A percentile compares a stretch with the other conserved stretches of the same genome.
Evolutionary conservation across 495 filamentous ascomycete species (phyloP).

Genomic region (Neurospora sp.): DNA sequence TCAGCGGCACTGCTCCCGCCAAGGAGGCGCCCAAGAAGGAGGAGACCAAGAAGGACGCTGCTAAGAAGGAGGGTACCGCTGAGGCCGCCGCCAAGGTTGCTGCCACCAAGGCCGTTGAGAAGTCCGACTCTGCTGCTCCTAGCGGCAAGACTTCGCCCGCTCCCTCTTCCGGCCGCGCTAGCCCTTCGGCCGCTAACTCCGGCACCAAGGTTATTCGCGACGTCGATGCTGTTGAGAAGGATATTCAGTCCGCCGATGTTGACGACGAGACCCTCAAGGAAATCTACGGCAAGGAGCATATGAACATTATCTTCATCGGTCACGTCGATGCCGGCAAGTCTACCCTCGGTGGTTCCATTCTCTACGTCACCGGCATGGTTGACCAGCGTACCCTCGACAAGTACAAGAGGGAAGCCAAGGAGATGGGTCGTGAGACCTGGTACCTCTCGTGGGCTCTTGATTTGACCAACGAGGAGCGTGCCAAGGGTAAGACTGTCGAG

Average conservation of each 20-base stretch:
- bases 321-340: slow-evolving; percentile 98
- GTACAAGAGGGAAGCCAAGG: slow-evolving; percentile 92
- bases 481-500: slow-evolving; percentile 98
- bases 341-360: slow-evolving; percentile 83
- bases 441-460: slow-evolving; percentile 97
- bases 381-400: slow-evolving; percentile 98
- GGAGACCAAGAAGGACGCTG: slow-evolving; percentile 32
- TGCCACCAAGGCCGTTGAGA: slow-evolving; percentile 66
- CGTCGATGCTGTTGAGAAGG: slow-evolving; percentile 74
- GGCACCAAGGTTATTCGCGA: slow-evolving; percentile 51
- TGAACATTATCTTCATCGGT: slow-evolving; percentile 97
- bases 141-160: slow-evolving; percentile 66
- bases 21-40: slow-evolving; percentile 27
- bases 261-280: slow-evolving; percentile 87
- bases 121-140: slow-evolving; percentile 66
- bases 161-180: slow-evolving; percentile 68
- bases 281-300: slow-evolving; percentile 97
- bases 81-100: slow-evolving; percentile 50
- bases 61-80: slow-evolving; percentile 31
- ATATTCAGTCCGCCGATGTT: slow-evolving; percentile 71
- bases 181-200: slow-evolving; percentile 47
- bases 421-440: slow-evolving; percentile 92
- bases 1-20: slow-evolving; percentile 39
- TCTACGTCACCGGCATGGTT: slow-evolving; percentile 95
- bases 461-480: slow-evolving; percentile 87